Conservation (phyloP, 176 grass and related monocot genomes). For the Saccharum officinarum region DNA sequence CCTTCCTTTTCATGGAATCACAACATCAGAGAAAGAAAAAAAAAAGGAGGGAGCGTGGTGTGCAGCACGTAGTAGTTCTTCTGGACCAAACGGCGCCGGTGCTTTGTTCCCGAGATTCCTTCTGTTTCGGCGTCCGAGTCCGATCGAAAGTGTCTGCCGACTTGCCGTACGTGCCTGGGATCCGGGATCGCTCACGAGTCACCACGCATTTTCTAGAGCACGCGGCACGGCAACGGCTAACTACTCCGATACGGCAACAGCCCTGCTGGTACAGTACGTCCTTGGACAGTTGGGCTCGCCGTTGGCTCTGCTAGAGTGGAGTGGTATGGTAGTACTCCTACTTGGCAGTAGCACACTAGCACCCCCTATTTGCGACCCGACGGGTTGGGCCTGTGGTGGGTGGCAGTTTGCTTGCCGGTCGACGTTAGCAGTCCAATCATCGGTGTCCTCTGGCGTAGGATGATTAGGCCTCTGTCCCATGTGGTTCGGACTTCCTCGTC, state of each 20-base stretch:
- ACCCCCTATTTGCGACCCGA: not conserved
- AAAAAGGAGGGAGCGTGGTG: not conserved
- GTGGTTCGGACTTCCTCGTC: slow-evolving; percentile 16
- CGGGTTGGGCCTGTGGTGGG: not conserved
- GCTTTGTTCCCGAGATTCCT: not conserved
- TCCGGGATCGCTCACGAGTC: not conserved
- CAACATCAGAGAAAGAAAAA: not conserved
- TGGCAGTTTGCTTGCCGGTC: not conserved
- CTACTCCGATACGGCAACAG: not conserved
- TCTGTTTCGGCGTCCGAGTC: not conserved
- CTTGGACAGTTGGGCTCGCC: not conserved
- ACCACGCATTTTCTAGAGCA: not conserved
- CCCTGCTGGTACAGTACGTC: not conserved
- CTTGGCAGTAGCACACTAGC: too few species aligned
- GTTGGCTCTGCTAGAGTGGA: too few species aligned
- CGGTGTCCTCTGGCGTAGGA: not conserved
- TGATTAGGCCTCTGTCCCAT: not conserved
- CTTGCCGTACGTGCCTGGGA: not conserved
- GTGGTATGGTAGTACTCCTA: not conserved
- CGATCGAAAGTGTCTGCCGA: not conserved
- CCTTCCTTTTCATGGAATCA: slow-evolving; percentile 4
- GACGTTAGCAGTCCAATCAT: not conserved
- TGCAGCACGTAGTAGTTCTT: not conserved
- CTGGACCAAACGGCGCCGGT: not conserved
- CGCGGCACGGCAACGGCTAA: too few species aligned